Percentiles rank a stretch among this genome's conserved stretches.
These are phyloP conservation scores for Chionographis japonica DNA, from an alignment of 106 monocot species.

Conservation along the genomic window DNA sequence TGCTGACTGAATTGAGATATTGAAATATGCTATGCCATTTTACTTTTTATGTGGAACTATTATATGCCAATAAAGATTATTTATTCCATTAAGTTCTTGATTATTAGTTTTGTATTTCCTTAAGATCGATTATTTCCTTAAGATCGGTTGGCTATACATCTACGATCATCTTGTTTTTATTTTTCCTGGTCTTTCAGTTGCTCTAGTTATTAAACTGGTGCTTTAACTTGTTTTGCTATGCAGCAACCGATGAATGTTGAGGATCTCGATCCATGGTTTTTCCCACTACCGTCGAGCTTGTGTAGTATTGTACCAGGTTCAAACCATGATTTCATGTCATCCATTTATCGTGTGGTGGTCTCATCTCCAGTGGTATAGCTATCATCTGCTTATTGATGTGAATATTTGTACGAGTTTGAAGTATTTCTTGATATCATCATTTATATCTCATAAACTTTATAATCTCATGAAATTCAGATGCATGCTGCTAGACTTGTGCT, in stretches of 20 bases:
- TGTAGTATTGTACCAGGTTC: conserved; percentile 73
- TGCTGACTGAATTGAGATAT: too few relatives aligned
- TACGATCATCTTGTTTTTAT: neutral
- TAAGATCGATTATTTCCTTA: too few relatives aligned
- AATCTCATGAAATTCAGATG: too few relatives aligned
- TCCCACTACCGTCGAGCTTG: conserved; percentile 58
- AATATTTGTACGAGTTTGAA: neutral
- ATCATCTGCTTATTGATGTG: neutral
- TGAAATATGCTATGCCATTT: too few relatives aligned
- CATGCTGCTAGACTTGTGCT: too few relatives aligned
- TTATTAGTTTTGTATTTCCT: too few relatives aligned
- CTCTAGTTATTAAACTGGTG: neutral
- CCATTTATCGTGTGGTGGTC: conserved; percentile 63
- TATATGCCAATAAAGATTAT: too few relatives aligned
- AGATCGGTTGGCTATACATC: too few relatives aligned
- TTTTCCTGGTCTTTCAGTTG: neutral
- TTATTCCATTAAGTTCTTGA: too few relatives aligned
- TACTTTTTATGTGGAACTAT: too few relatives aligned
- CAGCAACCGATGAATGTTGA: conserved; percentile 44
- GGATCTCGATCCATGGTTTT: conserved; percentile 86
- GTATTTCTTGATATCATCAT: neutral
- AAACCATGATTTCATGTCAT: conserved; percentile 82
- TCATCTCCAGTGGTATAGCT: conserved; percentile 90
- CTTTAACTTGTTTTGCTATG: neutral
- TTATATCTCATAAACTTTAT: neutral